Percentiles rank a stretch among this genome's conserved stretches.
Conservation (phyloP, 108 stramenopile genomes). For the Ochromonas danica region DNA sequence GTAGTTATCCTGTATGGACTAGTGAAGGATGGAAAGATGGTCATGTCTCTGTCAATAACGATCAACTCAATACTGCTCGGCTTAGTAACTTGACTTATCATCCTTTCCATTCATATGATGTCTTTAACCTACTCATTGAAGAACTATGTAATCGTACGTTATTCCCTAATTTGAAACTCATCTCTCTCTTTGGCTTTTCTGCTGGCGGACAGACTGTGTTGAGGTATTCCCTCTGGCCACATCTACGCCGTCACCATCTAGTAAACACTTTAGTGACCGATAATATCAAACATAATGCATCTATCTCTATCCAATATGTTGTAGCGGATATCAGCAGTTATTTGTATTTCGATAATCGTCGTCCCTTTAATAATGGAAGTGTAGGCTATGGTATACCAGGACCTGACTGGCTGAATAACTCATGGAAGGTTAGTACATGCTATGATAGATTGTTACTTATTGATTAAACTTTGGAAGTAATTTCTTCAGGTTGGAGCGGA, state of each 20-base stretch:
- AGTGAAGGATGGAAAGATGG: conserved; percentile 4
- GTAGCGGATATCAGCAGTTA: not conserved
- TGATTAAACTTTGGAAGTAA: not conserved
- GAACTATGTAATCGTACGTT: not conserved
- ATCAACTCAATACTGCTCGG: not conserved
- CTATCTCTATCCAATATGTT: not conserved
- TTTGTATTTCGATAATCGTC: not conserved
- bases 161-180: not conserved
- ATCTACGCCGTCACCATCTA: not conserved
- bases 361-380: not conserved
- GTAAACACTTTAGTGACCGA: not conserved
- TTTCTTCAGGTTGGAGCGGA: not conserved
- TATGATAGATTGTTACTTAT: not conserved
- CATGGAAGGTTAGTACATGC: not conserved
- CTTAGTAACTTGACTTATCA: not conserved
- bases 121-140: not conserved
- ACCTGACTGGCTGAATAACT: not conserved
- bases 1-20: not conserved
- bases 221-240: not conserved
- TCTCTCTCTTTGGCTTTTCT: not conserved
- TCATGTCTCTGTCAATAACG: not conserved
- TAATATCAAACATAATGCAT: conserved; percentile 2
- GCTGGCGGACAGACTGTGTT: not conserved
- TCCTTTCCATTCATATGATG: not conserved
- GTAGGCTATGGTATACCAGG: not conserved